Evolutionary conservation across 1,139 yeast genomes (phyloP).

Genomic region (Pichia sp.): DNA sequence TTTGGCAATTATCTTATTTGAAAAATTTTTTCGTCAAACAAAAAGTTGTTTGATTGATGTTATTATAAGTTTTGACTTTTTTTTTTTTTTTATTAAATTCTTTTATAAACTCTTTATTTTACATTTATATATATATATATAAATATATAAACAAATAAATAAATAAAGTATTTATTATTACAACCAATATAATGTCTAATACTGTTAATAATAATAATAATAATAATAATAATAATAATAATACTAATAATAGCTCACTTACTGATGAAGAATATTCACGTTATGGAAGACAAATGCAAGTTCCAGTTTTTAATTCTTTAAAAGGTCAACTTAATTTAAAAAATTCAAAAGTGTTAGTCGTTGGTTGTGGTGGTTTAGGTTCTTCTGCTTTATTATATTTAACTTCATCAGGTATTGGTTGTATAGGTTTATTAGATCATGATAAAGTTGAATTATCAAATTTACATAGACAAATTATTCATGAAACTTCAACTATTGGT

Average conservation of each 20-base stretch:
- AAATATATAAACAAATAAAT: background rate
- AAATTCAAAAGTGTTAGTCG: slow-evolving; percentile 55
- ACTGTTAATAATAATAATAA: background rate
- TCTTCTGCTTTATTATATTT: slow-evolving; percentile 85
- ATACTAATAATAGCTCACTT: slow-evolving; percentile 15
- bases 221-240: background rate
- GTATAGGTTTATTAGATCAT: slow-evolving; percentile 79
- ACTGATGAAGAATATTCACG: slow-evolving; percentile 63
- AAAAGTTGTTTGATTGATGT: slow-evolving; percentile 28
- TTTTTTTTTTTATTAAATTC: background rate
- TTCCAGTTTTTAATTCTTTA: slow-evolving; percentile 61
- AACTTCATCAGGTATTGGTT: slow-evolving; percentile 84
- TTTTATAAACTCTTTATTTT: background rate
- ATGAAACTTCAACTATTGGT: slow-evolving; percentile 62
- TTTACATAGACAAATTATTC: slow-evolving; percentile 84
- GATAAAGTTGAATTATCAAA: slow-evolving; percentile 83
- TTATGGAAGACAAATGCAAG: slow-evolving; percentile 95
- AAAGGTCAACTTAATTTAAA: slow-evolving; percentile 55
- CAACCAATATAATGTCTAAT: background rate
- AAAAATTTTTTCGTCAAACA: slow-evolving; percentile 35
- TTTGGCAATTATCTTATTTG: slow-evolving; percentile 36
- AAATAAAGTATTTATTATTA: background rate
- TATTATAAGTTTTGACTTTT: background rate
- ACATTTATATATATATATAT: background rate
- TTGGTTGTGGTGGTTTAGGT: slow-evolving; percentile 98